Conservation (phyloP, 805 yeast species). For the Cyberlindnera misumaiensis region DNA sequence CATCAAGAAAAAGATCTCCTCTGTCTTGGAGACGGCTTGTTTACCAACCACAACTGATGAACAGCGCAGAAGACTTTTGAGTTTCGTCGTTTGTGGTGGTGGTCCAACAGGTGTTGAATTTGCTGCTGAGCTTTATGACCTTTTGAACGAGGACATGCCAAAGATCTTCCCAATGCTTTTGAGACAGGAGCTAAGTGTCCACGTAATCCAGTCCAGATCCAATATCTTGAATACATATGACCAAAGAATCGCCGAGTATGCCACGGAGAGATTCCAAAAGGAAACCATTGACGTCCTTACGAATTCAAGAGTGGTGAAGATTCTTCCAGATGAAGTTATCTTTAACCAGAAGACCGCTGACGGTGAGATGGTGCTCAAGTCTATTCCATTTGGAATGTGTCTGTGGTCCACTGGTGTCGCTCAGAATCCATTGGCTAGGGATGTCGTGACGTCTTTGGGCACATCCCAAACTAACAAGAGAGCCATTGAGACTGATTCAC, state of each 20-base stretch:
- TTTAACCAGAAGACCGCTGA: conserved; percentile 43
- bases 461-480: conserved; percentile 51
- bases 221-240: conserved; percentile 66
- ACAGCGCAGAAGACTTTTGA: conserved; percentile 52
- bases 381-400: conserved; percentile 61
- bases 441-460: conserved; percentile 41
- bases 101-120: conserved; percentile 74
- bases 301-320: conserved; percentile 56
- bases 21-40: conserved; percentile 53
- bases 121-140: conserved; percentile 65
- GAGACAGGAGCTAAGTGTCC: conserved; percentile 59
- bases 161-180: conserved; percentile 51
- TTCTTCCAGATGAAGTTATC: conserved; percentile 48
- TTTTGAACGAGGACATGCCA: conserved; percentile 57
- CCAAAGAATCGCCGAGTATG: conserved; percentile 56
- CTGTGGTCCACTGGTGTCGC: conserved; percentile 76
- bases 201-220: conserved; percentile 61
- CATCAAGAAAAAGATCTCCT: conserved; percentile 48
- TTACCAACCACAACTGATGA: conserved; percentile 58
- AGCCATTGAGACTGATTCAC: conserved; percentile 75
- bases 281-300: conserved; percentile 58
- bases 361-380: conserved; percentile 34
- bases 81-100: conserved; percentile 67
- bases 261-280: conserved; percentile 54
- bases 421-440: conserved; percentile 53